Evolutionary conservation across 768 basidiomycete genomes (phyloP).

Genomic region (Ephemerocybe angulata): DNA sequence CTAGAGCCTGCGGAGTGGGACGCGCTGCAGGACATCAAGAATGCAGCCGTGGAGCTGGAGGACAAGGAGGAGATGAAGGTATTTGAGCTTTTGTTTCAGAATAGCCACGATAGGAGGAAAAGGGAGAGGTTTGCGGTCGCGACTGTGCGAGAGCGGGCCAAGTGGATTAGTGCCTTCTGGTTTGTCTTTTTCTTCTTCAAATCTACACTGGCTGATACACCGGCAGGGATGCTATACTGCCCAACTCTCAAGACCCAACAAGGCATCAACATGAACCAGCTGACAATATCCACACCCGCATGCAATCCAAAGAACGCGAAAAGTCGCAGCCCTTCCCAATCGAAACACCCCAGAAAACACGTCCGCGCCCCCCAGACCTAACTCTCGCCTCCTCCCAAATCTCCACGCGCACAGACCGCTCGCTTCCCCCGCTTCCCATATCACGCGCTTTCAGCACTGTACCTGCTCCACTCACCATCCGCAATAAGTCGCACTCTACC

Average conservation of each 20-base stretch:
- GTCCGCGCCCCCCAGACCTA: background rate
- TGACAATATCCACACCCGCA: background rate
- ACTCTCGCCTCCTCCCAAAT: conserved; percentile 9
- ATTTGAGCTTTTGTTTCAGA: conserved; percentile 60
- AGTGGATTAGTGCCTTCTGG: conserved; percentile 77
- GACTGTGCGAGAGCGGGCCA: conserved; percentile 60
- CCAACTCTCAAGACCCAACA: conserved; percentile 9
- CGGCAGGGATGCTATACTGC: conserved; percentile 57
- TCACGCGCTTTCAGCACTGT: conserved; percentile 7
- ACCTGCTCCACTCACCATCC: conserved; percentile 14
- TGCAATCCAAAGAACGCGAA: no score
- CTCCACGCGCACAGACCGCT: conserved; percentile 25
- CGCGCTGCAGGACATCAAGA: conserved; percentile 39
- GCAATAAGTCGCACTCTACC: no score
- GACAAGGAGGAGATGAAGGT: conserved; percentile 41
- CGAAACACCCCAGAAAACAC: background rate
- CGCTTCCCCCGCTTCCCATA: conserved; percentile 29
- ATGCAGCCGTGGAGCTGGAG: no score
- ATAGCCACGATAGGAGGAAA: conserved; percentile 29
- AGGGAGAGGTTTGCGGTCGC: conserved; percentile 61
- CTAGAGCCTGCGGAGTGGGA: conserved; percentile 42
- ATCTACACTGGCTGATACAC: background rate
- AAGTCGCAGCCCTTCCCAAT: no score
- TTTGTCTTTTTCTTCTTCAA: conserved; percentile 26
- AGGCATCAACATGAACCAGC: background rate